Evolutionary conservation across 2,329 filamentous ascomycete species (phyloP), one percentile per base, ranked within the genome.

Genomic region (Cryphonectria naterciae): DNA sequence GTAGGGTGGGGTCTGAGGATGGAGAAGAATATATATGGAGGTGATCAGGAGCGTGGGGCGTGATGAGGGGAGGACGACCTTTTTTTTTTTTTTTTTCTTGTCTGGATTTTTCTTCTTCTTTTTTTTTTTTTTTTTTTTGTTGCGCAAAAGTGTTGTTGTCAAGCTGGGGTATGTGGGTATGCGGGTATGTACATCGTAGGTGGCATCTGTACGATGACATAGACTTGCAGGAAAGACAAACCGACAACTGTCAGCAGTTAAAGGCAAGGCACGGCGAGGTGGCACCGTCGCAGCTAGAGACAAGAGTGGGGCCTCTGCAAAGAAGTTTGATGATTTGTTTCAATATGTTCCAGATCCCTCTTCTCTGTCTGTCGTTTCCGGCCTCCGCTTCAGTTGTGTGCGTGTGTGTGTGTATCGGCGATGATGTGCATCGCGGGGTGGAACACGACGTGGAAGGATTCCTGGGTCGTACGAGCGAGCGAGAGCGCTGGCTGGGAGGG

Each of bases 331-430:
- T 32, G n/a, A 10, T 5, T 13, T n/a, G 62, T 52, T 65, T 65
- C 62, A 41, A 52, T 35, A 35, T 65, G 62, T 65, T 49, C 22
- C 62, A 35, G 39, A 37, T 61, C 35, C 58, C 58, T n/a, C 22
- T 49, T 49, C 22, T 49, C 2, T 49, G 19, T 49, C 10, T 61
- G 10, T 61, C 35, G 7, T 39, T 39, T 39, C 58, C 32, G 56
- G 56, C 56, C 32, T 61, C 46, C n/a, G 46, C 17, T 7, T 15
- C 1, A 6, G 5, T 49, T 49, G 43, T 49, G 4, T 43, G 10
- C 13, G 39, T 41, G 11, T 41, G 13, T 43, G 37, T 49, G 46
- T 28, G 28, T 58, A 58, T 58, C 54, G 54, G 25, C 54, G 54
- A 58, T 58, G 54, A 32, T 58, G 54, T 58, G 54, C 54, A 58